Evolutionary conservation across 805 yeast species (phyloP), one percentile per base, ranked within the genome.

Genomic region (Kluyveromyces nonfermentans): DNA sequence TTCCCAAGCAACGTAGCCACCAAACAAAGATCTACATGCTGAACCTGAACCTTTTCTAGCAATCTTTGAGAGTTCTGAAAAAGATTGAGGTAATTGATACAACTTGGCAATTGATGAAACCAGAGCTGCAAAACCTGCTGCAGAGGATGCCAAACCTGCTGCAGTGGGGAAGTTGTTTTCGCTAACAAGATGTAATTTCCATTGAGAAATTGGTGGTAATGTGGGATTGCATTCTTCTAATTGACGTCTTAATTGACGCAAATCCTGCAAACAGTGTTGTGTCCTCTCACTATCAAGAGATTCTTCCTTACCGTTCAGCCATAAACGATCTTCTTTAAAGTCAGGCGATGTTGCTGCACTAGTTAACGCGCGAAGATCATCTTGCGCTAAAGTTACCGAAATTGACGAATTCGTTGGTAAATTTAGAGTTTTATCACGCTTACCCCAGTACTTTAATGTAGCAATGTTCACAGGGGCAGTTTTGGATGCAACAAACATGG

Each of bases 1-100:
- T 64, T 93, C 96, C 99, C 99, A 93, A 3, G 97, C 97, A 10
- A 93, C 99, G 60, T 80, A 93, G 7, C 99, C 99, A 39, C 98
- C 97, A 65, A 86, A 87, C 49, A 93, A 71, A 7, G 97, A 93
- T 64, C 99, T 77, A 68, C 99, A 93, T 6, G 98, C 98, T 12
- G 96, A 87, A 2, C 98, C 99, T 6, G 97, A 88, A 28, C 99
- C 99, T 68, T 88, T 90, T 67, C 99, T 80, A 12, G 99, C 98
- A 59, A 93, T 84, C 59, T 82, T 83, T 50, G 96, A 85, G 50
- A 93, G 74, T 58, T 88, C 96, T 18, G 93, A 83, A 57, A 76
- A 72, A 48, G 83, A 76, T 58, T 85, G 84, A n/a, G 96, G 95
- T 47, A 93, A 77, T 63, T 85, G 65, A 68, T 82, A 93, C 46